Base-by-base conservation (phyloP, 1,284 basidiomycete species). In the Pterulicium gracile region DNA sequence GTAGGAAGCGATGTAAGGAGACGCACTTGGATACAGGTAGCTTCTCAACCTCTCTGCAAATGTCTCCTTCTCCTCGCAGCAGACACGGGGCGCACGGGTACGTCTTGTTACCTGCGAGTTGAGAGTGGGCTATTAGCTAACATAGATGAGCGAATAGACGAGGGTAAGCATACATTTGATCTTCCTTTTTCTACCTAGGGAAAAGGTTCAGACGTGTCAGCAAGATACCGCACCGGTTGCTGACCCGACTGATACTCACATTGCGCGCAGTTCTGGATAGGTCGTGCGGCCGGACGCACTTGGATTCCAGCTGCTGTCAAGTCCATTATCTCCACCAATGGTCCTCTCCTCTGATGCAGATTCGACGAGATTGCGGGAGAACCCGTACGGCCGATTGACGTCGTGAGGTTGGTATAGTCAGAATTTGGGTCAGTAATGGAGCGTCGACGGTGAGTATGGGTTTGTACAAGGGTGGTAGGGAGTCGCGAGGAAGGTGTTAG, bases 211-310 rank as follows among this genome's bases (percentile, higher is more conserved):
- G 22, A 12, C n/a, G 3, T 23, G 15, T 13, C n/a, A 22, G 14
- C 18, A 2, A 23, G 40, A 5, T 10, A 7, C 3, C 27, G 27
- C 27, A 32, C 27, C 27, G n/a, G 27, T n/a, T 32, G 19, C 15
- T 7, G 19, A 17, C 15, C 15, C n/a, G 10, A 27, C 15, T 17
- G 24, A 10, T 12, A 47, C 52, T 17, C 36, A 52, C 52, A 54
- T 47, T 54, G 52, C 15, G 49, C 51, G 27, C 52, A 54, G 42
- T 50, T 54, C 41, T 54, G 52, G 15, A 54, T 54, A 20, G 52
- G 52, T 42, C 52, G 45, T n/a, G 50, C 47, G 22, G 46, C 22
- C 3, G 42, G 22, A 5, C 46, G 46, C 20, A 22, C 21, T 17
- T 48, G 18, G 4, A 42, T 39, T 17, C 36, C 36, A 4, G 36